Conservation (phyloP, 2,329 filamentous ascomycete species). For the Ceratocystis colombiana region DNA sequence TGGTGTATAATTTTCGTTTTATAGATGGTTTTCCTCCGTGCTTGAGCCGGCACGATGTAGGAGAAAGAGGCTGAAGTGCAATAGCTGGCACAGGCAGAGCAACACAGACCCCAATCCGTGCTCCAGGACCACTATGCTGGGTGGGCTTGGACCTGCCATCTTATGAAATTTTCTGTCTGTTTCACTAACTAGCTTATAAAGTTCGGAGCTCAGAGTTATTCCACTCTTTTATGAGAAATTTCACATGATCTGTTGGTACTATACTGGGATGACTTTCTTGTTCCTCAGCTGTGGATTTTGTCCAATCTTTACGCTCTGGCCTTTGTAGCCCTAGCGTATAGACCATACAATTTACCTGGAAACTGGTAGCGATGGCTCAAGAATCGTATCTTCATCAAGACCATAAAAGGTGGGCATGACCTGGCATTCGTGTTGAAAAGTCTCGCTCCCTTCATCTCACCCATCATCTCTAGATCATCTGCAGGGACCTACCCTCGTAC, state of each 20-base stretch:
- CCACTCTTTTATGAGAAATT: no score
- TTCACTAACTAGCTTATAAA: not conserved
- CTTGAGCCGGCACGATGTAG: not conserved
- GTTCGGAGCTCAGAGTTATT: not conserved
- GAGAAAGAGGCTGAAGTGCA: not conserved
- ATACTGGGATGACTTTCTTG: not conserved
- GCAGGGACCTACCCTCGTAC: not conserved
- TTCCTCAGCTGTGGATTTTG: not conserved
- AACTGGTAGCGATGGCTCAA: not conserved
- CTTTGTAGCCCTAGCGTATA: not conserved
- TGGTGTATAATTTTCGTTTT: no score
- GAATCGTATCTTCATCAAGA: not conserved
- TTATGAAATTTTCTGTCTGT: not conserved
- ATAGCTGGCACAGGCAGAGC: not conserved
- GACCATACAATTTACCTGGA: not conserved
- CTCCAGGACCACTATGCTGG: not conserved
- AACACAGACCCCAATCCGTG: not conserved
- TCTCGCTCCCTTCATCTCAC: not conserved
- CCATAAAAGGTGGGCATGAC: not conserved
- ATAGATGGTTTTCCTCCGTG: no score
- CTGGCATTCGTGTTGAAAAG: not conserved
- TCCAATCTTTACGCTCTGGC: not conserved
- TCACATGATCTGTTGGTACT: not conserved
- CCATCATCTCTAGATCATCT: not conserved
- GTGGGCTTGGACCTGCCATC: not conserved